A percentile compares a stretch with the other conserved stretches of the same genome.
Conservation (phyloP, 2,329 filamentous ascomycete genomes). For the Dothideomycetes sp. region DNA sequence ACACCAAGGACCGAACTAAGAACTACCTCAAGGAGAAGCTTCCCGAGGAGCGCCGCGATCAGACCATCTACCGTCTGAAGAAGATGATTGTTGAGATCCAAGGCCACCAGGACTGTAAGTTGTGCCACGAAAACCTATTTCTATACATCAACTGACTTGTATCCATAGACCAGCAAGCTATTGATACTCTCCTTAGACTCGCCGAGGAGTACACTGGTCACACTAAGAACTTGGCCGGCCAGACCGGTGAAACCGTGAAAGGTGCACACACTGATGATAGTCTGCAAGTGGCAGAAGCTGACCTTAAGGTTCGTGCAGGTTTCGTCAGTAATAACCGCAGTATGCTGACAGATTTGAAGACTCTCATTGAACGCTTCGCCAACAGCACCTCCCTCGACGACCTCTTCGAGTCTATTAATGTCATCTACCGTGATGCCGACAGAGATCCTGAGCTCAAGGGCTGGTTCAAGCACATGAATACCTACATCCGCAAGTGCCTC, state of each 20-base stretch:
- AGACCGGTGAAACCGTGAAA: constrained; percentile 58
- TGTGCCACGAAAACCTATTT: background rate
- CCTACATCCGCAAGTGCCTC: constrained; percentile 70
- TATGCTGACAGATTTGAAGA: constrained; percentile 48
- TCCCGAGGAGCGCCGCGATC: constrained; percentile 83
- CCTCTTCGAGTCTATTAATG: constrained; percentile 71
- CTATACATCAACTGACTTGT: constrained; percentile 16
- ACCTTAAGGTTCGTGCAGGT: constrained; percentile 55
- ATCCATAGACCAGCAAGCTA: constrained; percentile 62
- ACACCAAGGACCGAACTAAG: constrained; percentile 41
- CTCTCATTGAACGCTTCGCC: constrained; percentile 79
- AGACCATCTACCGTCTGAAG: constrained; percentile 85
- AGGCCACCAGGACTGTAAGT: constrained; percentile 75
- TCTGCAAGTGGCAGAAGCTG: constrained; percentile 61
- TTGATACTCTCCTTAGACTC: constrained; percentile 72
- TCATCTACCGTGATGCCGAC: constrained; percentile 80
- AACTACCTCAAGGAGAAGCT: constrained; percentile 80
- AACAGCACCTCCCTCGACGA: constrained; percentile 86
- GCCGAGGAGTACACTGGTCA: constrained; percentile 79
- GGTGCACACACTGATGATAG: constrained; percentile 55
- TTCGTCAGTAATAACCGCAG: constrained; percentile 25
- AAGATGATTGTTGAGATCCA: constrained; percentile 98
- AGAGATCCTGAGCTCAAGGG: constrained; percentile 72
- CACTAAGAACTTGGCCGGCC: constrained; percentile 51
- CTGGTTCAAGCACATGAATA: constrained; percentile 76